Base-by-base conservation (phyloP, 495 filamentous ascomycete genomes). In the Neurospora discreta region DNA sequence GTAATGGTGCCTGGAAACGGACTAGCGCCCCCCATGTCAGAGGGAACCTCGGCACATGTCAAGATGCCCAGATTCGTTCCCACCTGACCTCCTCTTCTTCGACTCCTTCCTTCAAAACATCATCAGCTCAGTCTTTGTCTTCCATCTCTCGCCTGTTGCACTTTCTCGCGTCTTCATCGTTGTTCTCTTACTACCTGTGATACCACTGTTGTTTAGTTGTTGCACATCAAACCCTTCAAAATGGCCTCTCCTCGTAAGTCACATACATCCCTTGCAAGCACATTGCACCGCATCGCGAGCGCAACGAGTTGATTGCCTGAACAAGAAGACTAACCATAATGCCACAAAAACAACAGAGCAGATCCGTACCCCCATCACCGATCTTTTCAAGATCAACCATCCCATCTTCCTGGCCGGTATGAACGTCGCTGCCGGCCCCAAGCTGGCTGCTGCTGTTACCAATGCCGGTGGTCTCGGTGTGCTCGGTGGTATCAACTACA, bases 391-490 rank as follows among this genome's bases (percentile, higher is more conserved):
- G 87, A 98, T 99, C 87, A 94, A 97, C 77, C 95, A 98, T 84
- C 95, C 95, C 39, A 85, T 99, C 79, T 85, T 98, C 78, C 90
- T 98, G 73, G 95, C 95, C 74, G 95, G 95, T 77, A 99, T 99
- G 95, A 98, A 98, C 87, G 96, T 98, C 72, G 96, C 95, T 68
- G 96, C 95, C 68, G 95, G 95, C 68, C 96, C 96, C 67, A 97
- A 94, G 87, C 90, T 99, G 79, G 96, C 95, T 52, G 95, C 95
- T 23, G 95, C 95, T 11, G 95, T 99, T 76, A 96, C 95, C 72
- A 97, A 99, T 83, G 95, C 95, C 39, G 95, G 95, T 74, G 95
- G 95, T 78, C 85, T 99, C 73, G 95, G 95, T 83, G 95, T 99
- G 74, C 92, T 99, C 80, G 95, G 95, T 76, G 95, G 95, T 78